Evolutionary conservation across 495 filamentous ascomycete genomes (phyloP), one percentile per base, ranked within the genome.

Genomic region (Usnea hakonensis): DNA sequence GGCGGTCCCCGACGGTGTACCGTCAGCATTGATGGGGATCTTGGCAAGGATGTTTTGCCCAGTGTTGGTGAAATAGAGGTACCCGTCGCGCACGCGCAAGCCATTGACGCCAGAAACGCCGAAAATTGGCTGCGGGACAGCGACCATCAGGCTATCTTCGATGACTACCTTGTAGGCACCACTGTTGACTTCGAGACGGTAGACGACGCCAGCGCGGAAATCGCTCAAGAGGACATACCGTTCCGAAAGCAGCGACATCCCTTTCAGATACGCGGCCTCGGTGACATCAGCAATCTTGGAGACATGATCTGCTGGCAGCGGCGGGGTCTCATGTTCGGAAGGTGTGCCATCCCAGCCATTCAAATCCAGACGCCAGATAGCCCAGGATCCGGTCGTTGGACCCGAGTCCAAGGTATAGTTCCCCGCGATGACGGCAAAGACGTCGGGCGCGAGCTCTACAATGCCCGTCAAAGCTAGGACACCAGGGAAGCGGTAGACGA

Each of bases 61-160:
- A 28, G 73, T 74, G 62, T 76, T 77, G 62, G 71, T 72, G 66
- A 75, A 78, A 66, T 73, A 78, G 13, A 74, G 53, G 19, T 67
- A 62, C 0, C 63, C 54, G 6, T 59, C 61, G 13, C 58, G 61
- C 1, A 71, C 63, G 19, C 68, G 66, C 1, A 78, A 21, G 6
- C 75, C 76, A 57, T 77, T 76, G 56, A 78, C 72, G 5, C 74
- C 76, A 0, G 73, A 30, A 17, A 70, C 58, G 44, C 44, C 35
- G 14, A 35, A 59, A 14, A 35, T 75, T 50, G 5, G 5, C 19
- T 50, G 19, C 10, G 70, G 66, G 28, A 75, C 64, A 23, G 65
- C 58, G 11, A 66, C 69, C 19, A 71, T 69, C 19, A 65, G 57
- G 11, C 75, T 43, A 16, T 64, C 41, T 6, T 67, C 64, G 30